Percentiles rank a stretch among this genome's conserved stretches.
These are phyloP conservation scores for Boletus mariae DNA, from an alignment of 1,284 basidiomycete species.

Conservation along the genomic window DNA sequence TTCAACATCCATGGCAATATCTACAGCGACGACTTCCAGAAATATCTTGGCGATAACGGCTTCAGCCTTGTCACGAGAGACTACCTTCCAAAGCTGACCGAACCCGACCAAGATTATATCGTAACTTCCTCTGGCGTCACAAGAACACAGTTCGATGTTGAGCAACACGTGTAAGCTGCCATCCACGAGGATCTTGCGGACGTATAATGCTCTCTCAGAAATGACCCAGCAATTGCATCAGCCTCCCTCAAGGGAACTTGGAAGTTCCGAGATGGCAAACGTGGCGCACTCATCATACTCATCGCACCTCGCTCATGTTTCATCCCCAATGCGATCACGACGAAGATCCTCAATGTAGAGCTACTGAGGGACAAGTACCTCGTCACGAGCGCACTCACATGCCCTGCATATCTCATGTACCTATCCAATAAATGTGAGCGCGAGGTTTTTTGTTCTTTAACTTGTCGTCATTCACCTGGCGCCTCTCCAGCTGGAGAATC, in stretches of 20 bases:
- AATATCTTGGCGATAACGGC: background rate
- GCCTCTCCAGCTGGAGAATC: constrained; percentile 7
- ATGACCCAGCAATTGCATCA: background rate
- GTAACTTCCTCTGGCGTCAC: constrained; percentile 5
- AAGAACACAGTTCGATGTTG: background rate
- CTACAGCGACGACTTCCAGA: constrained; percentile 7
- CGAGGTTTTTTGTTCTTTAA: background rate
- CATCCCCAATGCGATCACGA: constrained; percentile 1
- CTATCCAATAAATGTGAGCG: constrained; percentile 15
- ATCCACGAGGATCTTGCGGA: background rate
- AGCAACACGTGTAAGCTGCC: background rate
- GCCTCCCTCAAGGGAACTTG: constrained; percentile 15
- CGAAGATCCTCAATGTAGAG: background rate
- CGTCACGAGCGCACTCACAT: constrained; percentile 11
- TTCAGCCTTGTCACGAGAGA: background rate
- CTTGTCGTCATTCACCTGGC: background rate
- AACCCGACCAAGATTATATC: constrained; percentile 1
- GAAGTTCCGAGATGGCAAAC: constrained; percentile 11
- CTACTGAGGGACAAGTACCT: constrained; percentile 9
- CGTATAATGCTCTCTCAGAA: background rate
- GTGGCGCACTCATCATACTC: constrained; percentile 14
- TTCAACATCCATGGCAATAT: constrained; percentile 14
- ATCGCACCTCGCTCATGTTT: constrained; percentile 2
- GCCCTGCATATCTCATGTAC: constrained; percentile 20
- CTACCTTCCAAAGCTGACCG: background rate